These are phyloP conservation scores for Draba incana DNA, from an alignment of 345 rosid species.

Conservation along the genomic window DNA sequence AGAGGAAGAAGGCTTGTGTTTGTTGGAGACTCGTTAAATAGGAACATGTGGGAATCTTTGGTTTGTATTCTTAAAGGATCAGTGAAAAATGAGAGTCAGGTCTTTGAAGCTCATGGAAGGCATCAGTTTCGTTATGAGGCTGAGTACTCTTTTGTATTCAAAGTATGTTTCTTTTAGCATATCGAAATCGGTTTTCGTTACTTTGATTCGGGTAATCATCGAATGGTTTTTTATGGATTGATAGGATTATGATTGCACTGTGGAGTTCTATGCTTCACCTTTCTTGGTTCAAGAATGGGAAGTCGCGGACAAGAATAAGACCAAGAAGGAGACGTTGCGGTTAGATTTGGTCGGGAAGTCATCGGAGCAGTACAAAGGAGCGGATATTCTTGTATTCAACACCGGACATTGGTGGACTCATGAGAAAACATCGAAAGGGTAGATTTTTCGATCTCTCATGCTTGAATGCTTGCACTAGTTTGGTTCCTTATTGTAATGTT, in stretches of 20 bases:
- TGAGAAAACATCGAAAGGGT: conserved; percentile 95
- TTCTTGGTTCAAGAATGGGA: conserved; percentile 98
- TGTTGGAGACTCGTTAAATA: conserved; percentile 89
- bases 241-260: conserved; percentile 73
- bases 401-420: conserved; percentile 99
- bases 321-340: conserved; percentile 78
- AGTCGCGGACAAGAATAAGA: conserved; percentile 55
- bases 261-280: conserved; percentile 90
- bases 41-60: conserved; percentile 99
- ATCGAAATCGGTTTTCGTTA: background rate
- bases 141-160: conserved; percentile 80
- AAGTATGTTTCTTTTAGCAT: conserved; percentile 50
- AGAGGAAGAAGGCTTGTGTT: conserved; percentile 87
- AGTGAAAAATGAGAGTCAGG: conserved; percentile 64
- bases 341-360: conserved; percentile 84
- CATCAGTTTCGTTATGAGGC: conserved; percentile 77
- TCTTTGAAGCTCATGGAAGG: conserved; percentile 81
- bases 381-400: conserved; percentile 81
- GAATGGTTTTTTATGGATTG: conserved; percentile 14
- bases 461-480: background rate
- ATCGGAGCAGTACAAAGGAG: conserved; percentile 66
- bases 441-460: background rate
- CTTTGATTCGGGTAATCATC: background rate
- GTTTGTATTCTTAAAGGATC: conserved; percentile 78
- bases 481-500: background rate